Percentiles rank a stretch among this genome's conserved stretches.
These are phyloP conservation scores for Kodamaea sp. DNA, from an alignment of 1,139 yeast genomes.

Conservation along the genomic window DNA sequence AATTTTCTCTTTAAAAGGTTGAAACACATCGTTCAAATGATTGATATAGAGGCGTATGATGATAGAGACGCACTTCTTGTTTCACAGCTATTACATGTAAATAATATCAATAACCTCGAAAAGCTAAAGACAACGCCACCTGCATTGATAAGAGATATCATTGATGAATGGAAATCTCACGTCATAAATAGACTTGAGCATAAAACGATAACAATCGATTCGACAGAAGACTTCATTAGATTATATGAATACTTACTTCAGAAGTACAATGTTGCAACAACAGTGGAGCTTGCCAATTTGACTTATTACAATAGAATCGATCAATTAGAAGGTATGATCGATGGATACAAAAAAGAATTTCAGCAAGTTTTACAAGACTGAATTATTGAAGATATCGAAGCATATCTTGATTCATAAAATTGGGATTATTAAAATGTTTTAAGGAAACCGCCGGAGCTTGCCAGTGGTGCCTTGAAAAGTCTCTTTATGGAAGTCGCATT, in stretches of 20 bases:
- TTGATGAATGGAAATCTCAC: conserved; percentile 19
- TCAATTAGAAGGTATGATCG: conserved; percentile 17
- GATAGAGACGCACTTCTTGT: conserved; percentile 21
- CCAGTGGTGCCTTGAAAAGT: too few relatives aligned
- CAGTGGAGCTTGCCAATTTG: conserved; percentile 24
- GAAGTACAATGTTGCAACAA: conserved; percentile 15
- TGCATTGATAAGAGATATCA: conserved; percentile 11
- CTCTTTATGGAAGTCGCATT: too few relatives aligned
- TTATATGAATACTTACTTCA: conserved; percentile 17
- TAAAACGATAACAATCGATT: conserved; percentile 7
- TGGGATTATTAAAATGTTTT: too few relatives aligned
- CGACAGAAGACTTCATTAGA: conserved; percentile 13
- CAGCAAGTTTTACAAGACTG: conserved; percentile 6
- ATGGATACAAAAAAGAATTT: conserved; percentile 12
- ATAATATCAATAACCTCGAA: conserved; percentile 14
- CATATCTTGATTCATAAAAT: too few relatives aligned
- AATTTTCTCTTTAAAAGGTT: too few relatives aligned
- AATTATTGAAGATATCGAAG: neutral
- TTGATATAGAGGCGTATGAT: conserved; percentile 13
- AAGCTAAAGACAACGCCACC: conserved; percentile 12
- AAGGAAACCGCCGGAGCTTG: too few relatives aligned
- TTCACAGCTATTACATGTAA: conserved; percentile 22
- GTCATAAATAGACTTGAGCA: conserved; percentile 15
- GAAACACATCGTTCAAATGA: conserved; percentile 1
- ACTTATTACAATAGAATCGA: conserved; percentile 18